A percentile compares a stretch with the other conserved stretches of the same genome.
Conservation (phyloP, 1,284 basidiomycete species). For the Neonothopanus nambi region DNA sequence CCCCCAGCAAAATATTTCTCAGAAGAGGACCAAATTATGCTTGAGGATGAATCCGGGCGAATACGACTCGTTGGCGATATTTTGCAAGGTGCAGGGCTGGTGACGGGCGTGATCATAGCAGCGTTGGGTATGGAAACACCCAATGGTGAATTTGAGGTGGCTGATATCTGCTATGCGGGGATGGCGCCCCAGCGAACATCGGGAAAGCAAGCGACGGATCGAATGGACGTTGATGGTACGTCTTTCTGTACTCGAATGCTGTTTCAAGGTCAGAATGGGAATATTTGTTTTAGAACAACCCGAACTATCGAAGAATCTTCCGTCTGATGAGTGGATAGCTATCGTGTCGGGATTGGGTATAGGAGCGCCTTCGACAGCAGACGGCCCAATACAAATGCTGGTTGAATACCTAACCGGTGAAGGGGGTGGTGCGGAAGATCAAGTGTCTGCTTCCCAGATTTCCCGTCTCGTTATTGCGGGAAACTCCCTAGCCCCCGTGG, state of each 20-base stretch:
- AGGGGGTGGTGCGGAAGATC: constrained; percentile 68
- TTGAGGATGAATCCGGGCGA: constrained; percentile 95
- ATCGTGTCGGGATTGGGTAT: constrained; percentile 83
- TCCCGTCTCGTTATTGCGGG: constrained; percentile 85
- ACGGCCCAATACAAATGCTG: constrained; percentile 78
- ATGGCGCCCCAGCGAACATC: constrained; percentile 63
- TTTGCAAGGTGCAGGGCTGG: constrained; percentile 56
- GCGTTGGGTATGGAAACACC: constrained; percentile 89
- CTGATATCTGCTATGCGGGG: constrained; percentile 87
- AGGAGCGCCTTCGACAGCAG: constrained; percentile 59
- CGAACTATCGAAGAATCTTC: constrained; percentile 15
- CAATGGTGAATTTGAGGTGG: constrained; percentile 90
- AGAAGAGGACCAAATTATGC: constrained; percentile 77
- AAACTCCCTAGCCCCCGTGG: constrained; percentile 68
- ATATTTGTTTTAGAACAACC: background rate
- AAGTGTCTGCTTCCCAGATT: constrained; percentile 67
- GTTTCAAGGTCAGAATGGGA: constrained; percentile 9
- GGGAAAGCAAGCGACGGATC: constrained; percentile 32
- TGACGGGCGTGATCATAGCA: constrained; percentile 90
- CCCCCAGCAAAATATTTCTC: constrained; percentile 77
- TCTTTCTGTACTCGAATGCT: constrained; percentile 19
- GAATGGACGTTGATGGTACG: constrained; percentile 52
- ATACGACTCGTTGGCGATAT: constrained; percentile 83
- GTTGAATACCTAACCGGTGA: constrained; percentile 90
- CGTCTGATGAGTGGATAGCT: constrained; percentile 76